Evolutionary conservation across 176 grass and related monocot species (phyloP).

Genomic region (Aechmea fasciata): DNA sequence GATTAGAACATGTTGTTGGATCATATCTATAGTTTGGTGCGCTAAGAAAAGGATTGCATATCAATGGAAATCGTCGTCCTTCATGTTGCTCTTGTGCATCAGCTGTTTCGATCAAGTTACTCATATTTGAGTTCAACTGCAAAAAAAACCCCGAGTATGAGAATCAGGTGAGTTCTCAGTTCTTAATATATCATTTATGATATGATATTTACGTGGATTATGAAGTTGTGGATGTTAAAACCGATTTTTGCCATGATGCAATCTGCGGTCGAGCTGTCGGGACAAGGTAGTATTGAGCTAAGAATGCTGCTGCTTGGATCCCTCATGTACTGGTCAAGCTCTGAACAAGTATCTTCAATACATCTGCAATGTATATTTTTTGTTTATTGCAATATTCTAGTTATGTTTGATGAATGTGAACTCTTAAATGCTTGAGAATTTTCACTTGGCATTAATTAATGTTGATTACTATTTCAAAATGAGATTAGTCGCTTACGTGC

Average conservation of each 20-base stretch:
- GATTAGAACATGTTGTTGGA: neutral
- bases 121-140: neutral
- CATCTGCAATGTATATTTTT: neutral
- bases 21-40: neutral
- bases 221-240: neutral
- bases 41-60: neutral
- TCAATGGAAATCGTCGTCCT: neutral
- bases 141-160: neutral
- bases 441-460: too few species aligned
- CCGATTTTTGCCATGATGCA: neutral
- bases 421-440: too few species aligned
- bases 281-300: neutral
- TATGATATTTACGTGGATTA: neutral
- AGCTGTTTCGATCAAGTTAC: neutral
- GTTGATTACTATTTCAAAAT: neutral
- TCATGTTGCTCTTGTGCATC: neutral
- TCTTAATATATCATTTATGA: neutral
- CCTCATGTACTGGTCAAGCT: neutral
- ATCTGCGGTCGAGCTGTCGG: neutral
- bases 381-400: neutral
- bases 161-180: too few species aligned
- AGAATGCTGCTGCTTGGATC: neutral
- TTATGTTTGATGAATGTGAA: too few species aligned
- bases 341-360: slow-evolving; percentile 6
- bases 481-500: neutral